Evolutionary conservation across 108 stramenopile genomes (phyloP).

Genomic region (Phaeodactylum tricornutum): DNA sequence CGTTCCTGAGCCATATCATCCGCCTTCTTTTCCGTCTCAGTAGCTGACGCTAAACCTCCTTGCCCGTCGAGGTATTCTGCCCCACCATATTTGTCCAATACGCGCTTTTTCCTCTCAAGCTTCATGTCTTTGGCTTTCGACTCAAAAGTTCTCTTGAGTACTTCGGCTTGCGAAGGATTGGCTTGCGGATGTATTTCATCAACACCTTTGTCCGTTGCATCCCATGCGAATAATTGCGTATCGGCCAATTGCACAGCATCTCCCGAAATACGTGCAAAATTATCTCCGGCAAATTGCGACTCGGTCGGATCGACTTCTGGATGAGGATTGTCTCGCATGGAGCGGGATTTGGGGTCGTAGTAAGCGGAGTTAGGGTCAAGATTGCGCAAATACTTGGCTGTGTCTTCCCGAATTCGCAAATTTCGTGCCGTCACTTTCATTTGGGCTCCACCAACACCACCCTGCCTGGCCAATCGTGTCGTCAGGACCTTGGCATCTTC

Average conservation of each 20-base stretch:
- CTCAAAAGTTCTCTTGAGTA: conserved; percentile 81
- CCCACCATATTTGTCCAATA: conserved; percentile 94
- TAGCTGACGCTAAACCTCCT: conserved; percentile 31
- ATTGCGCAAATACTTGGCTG: conserved; percentile 97
- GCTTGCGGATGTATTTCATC: conserved; percentile 85
- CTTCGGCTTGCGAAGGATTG: conserved; percentile 91
- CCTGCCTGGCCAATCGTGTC: conserved; percentile 91
- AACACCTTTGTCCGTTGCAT: conserved; percentile 67
- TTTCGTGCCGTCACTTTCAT: conserved; percentile 98
- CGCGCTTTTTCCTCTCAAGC: conserved; percentile 66
- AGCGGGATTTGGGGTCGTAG: conserved; percentile 93
- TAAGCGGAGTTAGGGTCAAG: conserved; percentile 90
- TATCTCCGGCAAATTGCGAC: conserved; percentile 90
- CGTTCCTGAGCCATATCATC: conserved; percentile 41
- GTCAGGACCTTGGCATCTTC: conserved; percentile 79
- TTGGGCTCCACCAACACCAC: conserved; percentile 96
- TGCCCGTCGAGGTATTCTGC: conserved; percentile 71
- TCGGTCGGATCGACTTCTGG: conserved; percentile 62
- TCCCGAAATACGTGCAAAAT: conserved; percentile 87
- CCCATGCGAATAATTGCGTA: conserved; percentile 97
- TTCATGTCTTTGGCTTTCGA: conserved; percentile 60
- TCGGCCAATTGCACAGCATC: conserved; percentile 85
- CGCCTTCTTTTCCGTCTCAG: conserved; percentile 8
- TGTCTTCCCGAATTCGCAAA: conserved; percentile 98
- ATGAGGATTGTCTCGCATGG: conserved; percentile 97